These are phyloP conservation scores for Suillus cothurnatus DNA, from an alignment of 768 basidiomycete genomes.

Conservation along the genomic window DNA sequence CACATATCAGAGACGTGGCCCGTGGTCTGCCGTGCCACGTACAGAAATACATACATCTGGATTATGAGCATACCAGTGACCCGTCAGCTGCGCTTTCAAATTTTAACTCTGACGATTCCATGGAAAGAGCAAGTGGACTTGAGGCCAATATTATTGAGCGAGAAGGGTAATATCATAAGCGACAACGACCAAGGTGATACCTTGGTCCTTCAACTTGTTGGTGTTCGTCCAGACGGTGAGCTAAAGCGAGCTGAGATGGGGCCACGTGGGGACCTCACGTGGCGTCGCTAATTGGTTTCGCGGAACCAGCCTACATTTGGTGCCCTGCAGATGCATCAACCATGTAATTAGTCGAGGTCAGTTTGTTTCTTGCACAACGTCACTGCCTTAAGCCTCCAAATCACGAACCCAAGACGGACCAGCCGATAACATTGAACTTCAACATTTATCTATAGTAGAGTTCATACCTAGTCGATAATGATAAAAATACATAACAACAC, in stretches of 20 bases:
- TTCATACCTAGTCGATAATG: background rate
- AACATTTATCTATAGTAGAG: background rate
- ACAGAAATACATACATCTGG: background rate
- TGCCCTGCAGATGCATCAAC: no score
- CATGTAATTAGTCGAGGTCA: no score
- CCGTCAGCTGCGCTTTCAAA: background rate
- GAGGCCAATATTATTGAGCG: background rate
- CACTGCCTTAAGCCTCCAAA: background rate
- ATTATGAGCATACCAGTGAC: background rate
- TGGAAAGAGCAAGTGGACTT: background rate
- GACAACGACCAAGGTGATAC: background rate
- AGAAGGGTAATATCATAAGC: background rate
- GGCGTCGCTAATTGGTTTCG: background rate
- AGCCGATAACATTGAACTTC: background rate
- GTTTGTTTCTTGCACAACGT: background rate
- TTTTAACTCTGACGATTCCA: background rate
- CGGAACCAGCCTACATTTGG: background rate
- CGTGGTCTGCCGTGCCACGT: background rate
- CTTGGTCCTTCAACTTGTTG: no score
- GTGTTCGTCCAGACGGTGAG: background rate
- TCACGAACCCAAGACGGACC: background rate
- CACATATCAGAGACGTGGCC: background rate
- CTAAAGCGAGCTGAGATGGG: background rate
- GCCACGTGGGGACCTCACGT: background rate
- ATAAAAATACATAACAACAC: background rate